These are phyloP conservation scores for Malassezia caprae DNA, from an alignment of 1,284 basidiomycete species.

Conservation along the genomic window DNA sequence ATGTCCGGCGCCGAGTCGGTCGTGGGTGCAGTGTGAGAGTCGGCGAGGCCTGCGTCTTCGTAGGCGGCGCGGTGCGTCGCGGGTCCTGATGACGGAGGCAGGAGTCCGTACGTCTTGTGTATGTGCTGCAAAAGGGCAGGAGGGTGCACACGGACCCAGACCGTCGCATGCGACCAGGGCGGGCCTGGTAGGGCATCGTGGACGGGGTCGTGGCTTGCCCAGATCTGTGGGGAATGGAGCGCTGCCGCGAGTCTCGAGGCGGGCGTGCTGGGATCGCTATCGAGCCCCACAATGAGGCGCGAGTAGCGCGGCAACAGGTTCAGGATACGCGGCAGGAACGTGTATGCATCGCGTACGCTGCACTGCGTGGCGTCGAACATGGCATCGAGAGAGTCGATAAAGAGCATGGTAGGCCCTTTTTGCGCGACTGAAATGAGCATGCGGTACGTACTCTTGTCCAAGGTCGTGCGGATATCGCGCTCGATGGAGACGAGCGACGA, in stretches of 20 bases:
- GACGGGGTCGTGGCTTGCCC: slow-evolving; percentile 10
- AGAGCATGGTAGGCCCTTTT: slow-evolving; percentile 18
- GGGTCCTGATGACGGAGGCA: slow-evolving; percentile 19
- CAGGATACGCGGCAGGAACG: slow-evolving; percentile 17
- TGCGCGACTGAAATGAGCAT: not conserved
- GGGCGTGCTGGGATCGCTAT: slow-evolving; percentile 15
- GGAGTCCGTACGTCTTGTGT: slow-evolving; percentile 27
- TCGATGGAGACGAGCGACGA: slow-evolving; percentile 3
- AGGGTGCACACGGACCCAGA: slow-evolving; percentile 17
- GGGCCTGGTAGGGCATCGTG: not conserved
- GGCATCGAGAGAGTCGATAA: slow-evolving; percentile 32
- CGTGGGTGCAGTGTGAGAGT: not conserved
- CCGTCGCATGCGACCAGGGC: slow-evolving; percentile 7
- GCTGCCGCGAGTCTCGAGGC: slow-evolving; percentile 16
- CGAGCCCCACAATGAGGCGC: slow-evolving; percentile 23
- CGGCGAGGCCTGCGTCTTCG: slow-evolving; percentile 5
- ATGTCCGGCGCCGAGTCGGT: slow-evolving; percentile 16
- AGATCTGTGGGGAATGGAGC: slow-evolving; percentile 25
- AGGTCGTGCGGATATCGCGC: not conserved
- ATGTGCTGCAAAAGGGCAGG: slow-evolving; percentile 24
- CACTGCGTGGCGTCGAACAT: slow-evolving; percentile 17
- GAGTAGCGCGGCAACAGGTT: slow-evolving; percentile 13
- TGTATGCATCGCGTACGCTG: slow-evolving; percentile 10
- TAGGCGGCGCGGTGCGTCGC: slow-evolving; percentile 15
- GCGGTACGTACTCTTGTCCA: not conserved